Evolutionary conservation across 2,329 filamentous ascomycete genomes (phyloP), one percentile per base, ranked within the genome.

Genomic region (Clarireedia sp.): DNA sequence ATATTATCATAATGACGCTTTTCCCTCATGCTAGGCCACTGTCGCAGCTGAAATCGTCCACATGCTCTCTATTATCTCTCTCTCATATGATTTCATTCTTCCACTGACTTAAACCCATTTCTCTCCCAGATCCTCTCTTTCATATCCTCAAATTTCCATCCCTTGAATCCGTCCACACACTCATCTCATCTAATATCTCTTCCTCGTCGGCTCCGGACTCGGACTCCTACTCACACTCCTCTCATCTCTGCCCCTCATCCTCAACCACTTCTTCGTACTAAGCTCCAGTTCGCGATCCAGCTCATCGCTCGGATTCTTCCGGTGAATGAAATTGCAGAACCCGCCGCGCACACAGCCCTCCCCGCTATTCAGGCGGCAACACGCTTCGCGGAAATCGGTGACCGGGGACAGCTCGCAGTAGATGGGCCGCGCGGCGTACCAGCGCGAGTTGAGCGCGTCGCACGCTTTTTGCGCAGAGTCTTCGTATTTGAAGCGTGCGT

Each of bases 401-500:
- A 99, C 94, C 64, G 94, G 94, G 52, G 86, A 91, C 55, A 99
- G 78, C 75, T 99, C 94, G 82, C 92, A 96, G 78, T 99, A 99
- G 73, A 99, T 95, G 61, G 94, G 94, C 52, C 94, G 81, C 19
- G 89, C 94, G 59, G 94, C 92, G 75, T 99, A 99, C 94, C 94
- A 99, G 67, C 94, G 86, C 56, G 81, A 85, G 74, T 97, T 99
- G 65, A 97, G 82, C 59, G 87, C 86, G 74, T 97, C 94, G 79
- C 92, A 96, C 59, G 94, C 94, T 62, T 84, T 82, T 72, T 97
- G 91, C 51, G 94, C 91, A 54, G 86, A 86, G 73, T 99, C 94
- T 80, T 99, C 94, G 80, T 97, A 99, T 76, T 99, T 99, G 86
- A 97, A 99, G 65, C 94, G 90, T 51, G 94, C 94, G 77, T 99